These are phyloP conservation scores for Pythium dissimile DNA, from an alignment of 352 stramenopile genomes.

Conservation along the genomic window DNA sequence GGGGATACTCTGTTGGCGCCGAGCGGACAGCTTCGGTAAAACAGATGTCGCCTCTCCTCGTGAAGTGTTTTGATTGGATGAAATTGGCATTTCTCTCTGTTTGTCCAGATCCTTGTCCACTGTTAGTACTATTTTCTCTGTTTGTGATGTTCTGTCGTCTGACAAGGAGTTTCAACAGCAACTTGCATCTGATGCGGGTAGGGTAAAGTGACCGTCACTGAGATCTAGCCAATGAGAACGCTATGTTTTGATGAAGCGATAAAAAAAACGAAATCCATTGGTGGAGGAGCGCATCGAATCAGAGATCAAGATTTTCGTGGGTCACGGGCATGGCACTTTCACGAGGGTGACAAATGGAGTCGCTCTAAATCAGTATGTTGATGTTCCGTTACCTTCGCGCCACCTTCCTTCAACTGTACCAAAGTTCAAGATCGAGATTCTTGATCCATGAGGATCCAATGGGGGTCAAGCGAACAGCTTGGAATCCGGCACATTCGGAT, in stretches of 20 bases:
- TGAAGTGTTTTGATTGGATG: too few species aligned
- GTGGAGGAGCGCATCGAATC: slow-evolving; percentile 10
- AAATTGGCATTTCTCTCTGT: too few species aligned
- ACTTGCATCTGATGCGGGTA: too few species aligned
- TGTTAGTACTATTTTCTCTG: too few species aligned
- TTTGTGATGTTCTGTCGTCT: not conserved
- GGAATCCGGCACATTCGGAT: slow-evolving; percentile 7
- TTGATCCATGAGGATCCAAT: not conserved
- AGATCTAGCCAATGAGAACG: slow-evolving; percentile 12
- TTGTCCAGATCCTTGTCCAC: too few species aligned
- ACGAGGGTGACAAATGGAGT: not conserved
- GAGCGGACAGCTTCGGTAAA: too few species aligned
- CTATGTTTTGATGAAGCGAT: slow-evolving; percentile 18
- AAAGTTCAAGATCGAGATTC: slow-evolving; percentile 27
- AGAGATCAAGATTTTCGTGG: not conserved
- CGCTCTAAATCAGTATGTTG: not conserved
- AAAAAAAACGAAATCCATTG: slow-evolving; percentile 19
- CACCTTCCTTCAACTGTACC: slow-evolving; percentile 15
- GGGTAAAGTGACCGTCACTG: slow-evolving; percentile 15
- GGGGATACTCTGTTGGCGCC: not conserved
- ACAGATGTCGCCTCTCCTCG: too few species aligned
- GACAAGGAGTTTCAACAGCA: too few species aligned
- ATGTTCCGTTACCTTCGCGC: slow-evolving; percentile 16
- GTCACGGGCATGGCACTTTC: slow-evolving; percentile 10
- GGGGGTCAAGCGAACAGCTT: slow-evolving; percentile 8